phyloP scores from a whole-genome alignment of 768 basidiomycete species.

The Kwoniella newhampshirensis region DNA sequence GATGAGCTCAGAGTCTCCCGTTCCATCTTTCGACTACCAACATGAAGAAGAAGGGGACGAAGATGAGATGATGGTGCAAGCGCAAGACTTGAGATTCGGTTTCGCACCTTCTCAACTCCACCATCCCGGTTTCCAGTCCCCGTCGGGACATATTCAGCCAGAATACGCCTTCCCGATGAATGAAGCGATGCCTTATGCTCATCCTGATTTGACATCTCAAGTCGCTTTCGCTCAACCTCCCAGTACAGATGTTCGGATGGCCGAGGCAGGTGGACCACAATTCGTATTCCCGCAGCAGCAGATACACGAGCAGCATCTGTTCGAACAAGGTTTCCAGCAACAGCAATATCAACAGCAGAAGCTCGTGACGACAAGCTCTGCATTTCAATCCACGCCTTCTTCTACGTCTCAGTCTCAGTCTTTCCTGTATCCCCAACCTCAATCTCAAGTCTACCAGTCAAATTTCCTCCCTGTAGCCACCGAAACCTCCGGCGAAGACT shows the following conservation, averaged over 20 bases:
- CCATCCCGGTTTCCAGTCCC: too few relatives aligned
- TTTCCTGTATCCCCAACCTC: conserved; percentile 8
- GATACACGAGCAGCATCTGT: too few relatives aligned
- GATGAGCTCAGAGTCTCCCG: background rate
- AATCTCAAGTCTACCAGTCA: conserved; percentile 2
- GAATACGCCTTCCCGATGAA: too few relatives aligned
- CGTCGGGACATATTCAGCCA: too few relatives aligned
- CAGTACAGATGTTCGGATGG: background rate
- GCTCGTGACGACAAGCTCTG: conserved; percentile 1
- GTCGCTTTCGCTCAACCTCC: background rate
- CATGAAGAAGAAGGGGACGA: background rate
- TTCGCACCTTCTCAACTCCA: conserved; percentile 13
- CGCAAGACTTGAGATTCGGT: conserved; percentile 4
- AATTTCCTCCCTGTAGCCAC: conserved; percentile 4
- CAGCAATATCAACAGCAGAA: background rate
- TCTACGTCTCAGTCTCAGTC: background rate
- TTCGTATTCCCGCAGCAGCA: background rate
- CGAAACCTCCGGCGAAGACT: conserved; percentile 12
- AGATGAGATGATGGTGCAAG: background rate
- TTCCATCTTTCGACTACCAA: background rate
- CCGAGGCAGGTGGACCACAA: background rate
- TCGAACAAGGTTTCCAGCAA: background rate
- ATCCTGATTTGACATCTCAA: conserved; percentile 1
- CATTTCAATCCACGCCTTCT: conserved; percentile 1
- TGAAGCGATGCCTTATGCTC: too few relatives aligned